Percentiles rank a stretch among this genome's conserved stretches.
phyloP scores from a whole-genome alignment of 306 rosid genomes.

The Quercus engelmannii region DNA sequence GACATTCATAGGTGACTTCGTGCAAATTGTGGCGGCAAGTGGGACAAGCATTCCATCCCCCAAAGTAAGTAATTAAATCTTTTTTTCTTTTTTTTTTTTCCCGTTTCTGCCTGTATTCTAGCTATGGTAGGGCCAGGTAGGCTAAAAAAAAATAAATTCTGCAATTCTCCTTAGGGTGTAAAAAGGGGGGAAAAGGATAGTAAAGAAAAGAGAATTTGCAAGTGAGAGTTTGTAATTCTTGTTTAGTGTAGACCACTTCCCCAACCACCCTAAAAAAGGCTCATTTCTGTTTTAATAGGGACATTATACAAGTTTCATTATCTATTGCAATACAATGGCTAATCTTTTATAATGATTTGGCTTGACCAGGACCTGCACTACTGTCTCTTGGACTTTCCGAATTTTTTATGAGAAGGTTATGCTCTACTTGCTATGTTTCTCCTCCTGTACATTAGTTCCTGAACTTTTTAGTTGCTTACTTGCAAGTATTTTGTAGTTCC shows the following conservation, averaged over 20 bases:
- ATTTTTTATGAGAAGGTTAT: conserved; percentile 97
- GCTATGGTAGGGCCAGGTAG: not conserved
- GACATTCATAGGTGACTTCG: conserved; percentile 68
- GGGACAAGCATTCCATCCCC: conserved; percentile 97
- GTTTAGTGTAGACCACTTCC: not conserved
- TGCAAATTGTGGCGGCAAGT: conserved; percentile 98
- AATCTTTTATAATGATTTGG: not conserved
- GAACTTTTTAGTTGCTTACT: not conserved
- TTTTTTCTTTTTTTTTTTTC: too few species aligned
- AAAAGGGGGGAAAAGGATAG: not conserved
- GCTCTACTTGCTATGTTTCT: not conserved
- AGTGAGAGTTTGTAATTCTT: not conserved
- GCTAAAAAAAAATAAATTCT: not conserved
- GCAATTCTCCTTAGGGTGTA: not conserved
- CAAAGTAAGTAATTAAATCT: conserved; percentile 57
- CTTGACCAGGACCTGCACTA: conserved; percentile 86
- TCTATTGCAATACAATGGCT: not conserved
- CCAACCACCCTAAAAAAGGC: not conserved
- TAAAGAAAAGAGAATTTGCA: not conserved
- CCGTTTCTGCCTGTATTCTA: not conserved
- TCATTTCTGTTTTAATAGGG: not conserved
- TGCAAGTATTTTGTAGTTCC: not conserved
- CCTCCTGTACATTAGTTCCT: not conserved
- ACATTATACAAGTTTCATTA: not conserved
- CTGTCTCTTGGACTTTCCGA: conserved; percentile 96